Base-by-base conservation (phyloP, 345 rosid species). In the Euphorbia peplus region DNA sequence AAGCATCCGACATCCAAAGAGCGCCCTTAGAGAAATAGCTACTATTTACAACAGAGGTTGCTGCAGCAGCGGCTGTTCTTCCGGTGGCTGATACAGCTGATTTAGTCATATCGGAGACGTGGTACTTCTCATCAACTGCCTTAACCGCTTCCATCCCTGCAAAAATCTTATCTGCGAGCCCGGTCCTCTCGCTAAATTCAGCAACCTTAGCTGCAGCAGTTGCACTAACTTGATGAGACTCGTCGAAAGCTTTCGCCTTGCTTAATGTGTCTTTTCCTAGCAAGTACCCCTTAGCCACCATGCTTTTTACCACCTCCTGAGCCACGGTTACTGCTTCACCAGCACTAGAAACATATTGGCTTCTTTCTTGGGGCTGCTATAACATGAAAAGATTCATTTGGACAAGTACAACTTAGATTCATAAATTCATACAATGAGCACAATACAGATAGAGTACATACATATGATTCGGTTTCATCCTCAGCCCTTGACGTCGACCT, bases 11-110 rank as follows among this genome's bases (percentile, higher is more conserved):
- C 3, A 91, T 50, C 96, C 96, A 91, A 28, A 87, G 75, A 63
- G 96, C 93, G 63, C 96, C 96, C 67, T 60, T 86, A 6, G 96
- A 80, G 77, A 91, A 87, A 82, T 89, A 87, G 83, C 89, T 78
- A 74, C 96, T 91, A 69, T 82, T 86, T 58, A 86, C 83, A 65
- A 91, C 85, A 21, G 82, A 75, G 66, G 67, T 78, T 19, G 91
- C 91, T 54, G 88, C 97, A 0, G 88, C 79, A 0, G 77, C 89
- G 8, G 95, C 90, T 28, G 90, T 76, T 81, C 86, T 86, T 65
- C 90, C 90, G 0, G 95, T 83, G 58, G 88, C 85, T 0, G 85
- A 83, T 2, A 85, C 78, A n/a, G 95, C 93, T 70, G 90, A 85
- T 78, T 72, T 83, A 1, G 93, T 90, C 64, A 52, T 78, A 55